phyloP scores from a whole-genome alignment of 768 basidiomycete species.

The Strobilomyces echinocephalus region DNA sequence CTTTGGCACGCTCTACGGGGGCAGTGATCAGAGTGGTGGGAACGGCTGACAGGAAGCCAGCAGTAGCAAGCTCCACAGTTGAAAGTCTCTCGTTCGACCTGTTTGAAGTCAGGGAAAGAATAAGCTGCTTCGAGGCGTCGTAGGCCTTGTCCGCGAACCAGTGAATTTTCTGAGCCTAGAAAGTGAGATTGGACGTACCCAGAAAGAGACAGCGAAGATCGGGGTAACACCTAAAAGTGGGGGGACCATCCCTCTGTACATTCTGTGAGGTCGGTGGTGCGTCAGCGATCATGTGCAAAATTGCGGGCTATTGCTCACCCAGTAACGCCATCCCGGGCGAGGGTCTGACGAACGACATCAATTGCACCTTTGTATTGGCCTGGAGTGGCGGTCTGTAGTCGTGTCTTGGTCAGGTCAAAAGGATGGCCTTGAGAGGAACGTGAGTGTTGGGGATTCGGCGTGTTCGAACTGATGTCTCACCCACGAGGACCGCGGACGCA shows the following conservation, averaged over 20 bases:
- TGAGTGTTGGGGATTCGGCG: constrained; percentile 5
- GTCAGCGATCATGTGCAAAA: background rate
- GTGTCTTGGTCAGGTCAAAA: constrained; percentile 95
- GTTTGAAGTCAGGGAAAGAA: constrained; percentile 74
- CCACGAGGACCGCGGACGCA: constrained; percentile 80
- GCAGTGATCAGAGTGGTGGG: constrained; percentile 91
- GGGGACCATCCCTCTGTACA: constrained; percentile 92
- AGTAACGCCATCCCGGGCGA: constrained; percentile 84
- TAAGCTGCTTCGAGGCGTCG: constrained; percentile 85
- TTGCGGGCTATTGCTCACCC: constrained; percentile 52
- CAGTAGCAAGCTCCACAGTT: constrained; percentile 76
- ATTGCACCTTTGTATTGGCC: constrained; percentile 89
- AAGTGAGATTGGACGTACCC: constrained; percentile 48
- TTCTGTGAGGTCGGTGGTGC: constrained; percentile 35
- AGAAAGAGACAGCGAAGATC: constrained; percentile 97
- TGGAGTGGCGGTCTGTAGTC: constrained; percentile 85
- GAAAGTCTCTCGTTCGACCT: constrained; percentile 61
- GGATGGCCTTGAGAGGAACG: constrained; percentile 68
- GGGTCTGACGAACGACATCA: constrained; percentile 87
- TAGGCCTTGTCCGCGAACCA: constrained; percentile 60
- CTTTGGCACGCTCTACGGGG: constrained; percentile 95
- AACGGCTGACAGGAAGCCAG: constrained; percentile 91
- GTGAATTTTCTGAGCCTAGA: constrained; percentile 6
- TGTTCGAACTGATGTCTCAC: constrained; percentile 39
- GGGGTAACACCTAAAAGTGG: constrained; percentile 94